Evolutionary conservation across 306 rosid species (phyloP), one percentile per base, ranked within the genome.

Genomic region (Clitoria ternatea): DNA sequence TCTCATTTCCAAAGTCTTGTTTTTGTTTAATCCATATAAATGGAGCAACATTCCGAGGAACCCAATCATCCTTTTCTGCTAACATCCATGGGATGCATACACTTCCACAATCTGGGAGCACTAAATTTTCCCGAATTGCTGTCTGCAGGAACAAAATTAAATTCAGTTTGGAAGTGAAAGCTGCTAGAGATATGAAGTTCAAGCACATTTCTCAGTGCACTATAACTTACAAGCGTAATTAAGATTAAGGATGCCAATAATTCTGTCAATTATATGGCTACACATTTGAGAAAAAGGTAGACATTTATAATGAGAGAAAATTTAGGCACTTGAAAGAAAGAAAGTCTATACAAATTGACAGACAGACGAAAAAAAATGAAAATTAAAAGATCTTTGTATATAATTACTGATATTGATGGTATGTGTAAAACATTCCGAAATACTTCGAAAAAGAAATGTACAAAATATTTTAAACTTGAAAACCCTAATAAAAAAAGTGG

Each of bases 61-160:
- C 79, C 99, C 99, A 94, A 76, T 94, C 96, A 44, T 91, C 83
- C 75, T 89, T 83, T 79, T 91, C 99, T 39, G 97, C 97, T 65
- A 86, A 22, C 99, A 94, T 94, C 85, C 89, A 91, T 19, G 99
- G 89, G 54, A 94, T 80, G 56, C 85, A 83, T 36, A 86, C 9
- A 78, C 82, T 78, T 79, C 85, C 96, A 72, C 85, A 79, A 79
- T 91, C 91, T 35, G 97, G 99, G 65, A 87, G 95, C 40, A 94
- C 99, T 49, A 94, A 7, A 65, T 79, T 86, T 70, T 94, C 97
- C 54, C 59, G 72, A 63, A 94, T 83, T 55, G 83, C 85, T 22
- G 77, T 87, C 97, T 91, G 90, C 83, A 87, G 33, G 59, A 39
- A 75, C 54, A 60, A 70, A 74, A 85, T 40, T 61, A 79, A 71